phyloP scores from a whole-genome alignment of 805 yeast genomes.

The Wickerhamiella occidentalis region DNA sequence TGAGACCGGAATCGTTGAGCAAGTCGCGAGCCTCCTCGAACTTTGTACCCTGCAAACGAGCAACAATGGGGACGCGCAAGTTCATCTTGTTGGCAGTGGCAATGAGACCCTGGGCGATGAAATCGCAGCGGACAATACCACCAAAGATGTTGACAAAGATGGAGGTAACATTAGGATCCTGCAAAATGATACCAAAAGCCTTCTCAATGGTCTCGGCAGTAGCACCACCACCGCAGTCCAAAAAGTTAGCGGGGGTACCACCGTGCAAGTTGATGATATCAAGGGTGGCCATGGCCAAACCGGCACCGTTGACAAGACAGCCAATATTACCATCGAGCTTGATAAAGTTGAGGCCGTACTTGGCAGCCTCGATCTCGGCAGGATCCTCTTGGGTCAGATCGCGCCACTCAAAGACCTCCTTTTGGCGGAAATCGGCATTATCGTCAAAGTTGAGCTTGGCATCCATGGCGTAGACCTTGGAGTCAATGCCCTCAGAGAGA shows the following conservation, averaged over 20 bases:
- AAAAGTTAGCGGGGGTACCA: conserved; percentile 97
- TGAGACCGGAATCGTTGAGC: conserved; percentile 78
- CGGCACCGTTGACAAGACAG: conserved; percentile 98
- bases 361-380: conserved; percentile 85
- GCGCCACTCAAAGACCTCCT: conserved; percentile 93
- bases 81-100: conserved; percentile 87
- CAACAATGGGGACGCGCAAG: conserved; percentile 88
- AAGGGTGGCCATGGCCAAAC: conserved; percentile 99
- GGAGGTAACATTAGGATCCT: conserved; percentile 82
- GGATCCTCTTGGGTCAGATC: conserved; percentile 96
- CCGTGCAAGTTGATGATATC: conserved; percentile 97
- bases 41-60: conserved; percentile 98
- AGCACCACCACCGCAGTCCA: conserved; percentile 99
- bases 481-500: conserved; percentile 80
- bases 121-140: conserved; percentile 99
- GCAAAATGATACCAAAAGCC: conserved; percentile 86
- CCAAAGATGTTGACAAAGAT: conserved; percentile 98
- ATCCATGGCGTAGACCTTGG: conserved; percentile 93
- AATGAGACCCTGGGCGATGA: conserved; percentile 94
- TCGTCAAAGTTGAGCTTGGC: conserved; percentile 98
- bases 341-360: conserved; percentile 87
- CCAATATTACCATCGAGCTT: conserved; percentile 98
- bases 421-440: conserved; percentile 88
- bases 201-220: conserved; percentile 96
- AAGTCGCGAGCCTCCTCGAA: conserved; percentile 76